A percentile compares a stretch with the other conserved stretches of the same genome.
Evolutionary conservation across 2,329 filamentous ascomycete species (phyloP).

Genomic region (Juglanconis sp.): DNA sequence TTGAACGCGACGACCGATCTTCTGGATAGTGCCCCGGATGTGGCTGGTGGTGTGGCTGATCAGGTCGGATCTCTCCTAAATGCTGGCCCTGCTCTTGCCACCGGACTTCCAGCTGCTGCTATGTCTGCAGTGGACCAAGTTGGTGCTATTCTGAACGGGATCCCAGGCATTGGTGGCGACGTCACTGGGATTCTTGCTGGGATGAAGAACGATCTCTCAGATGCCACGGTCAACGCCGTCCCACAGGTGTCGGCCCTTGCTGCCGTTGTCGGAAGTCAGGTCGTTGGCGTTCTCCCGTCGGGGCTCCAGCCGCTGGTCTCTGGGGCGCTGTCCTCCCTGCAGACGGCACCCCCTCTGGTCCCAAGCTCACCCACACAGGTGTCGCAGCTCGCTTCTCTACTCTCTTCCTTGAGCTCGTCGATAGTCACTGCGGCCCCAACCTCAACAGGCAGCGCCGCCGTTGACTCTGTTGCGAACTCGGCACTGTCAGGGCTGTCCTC

Average conservation of each 20-base stretch:
- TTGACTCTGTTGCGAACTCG: constrained; percentile 7
- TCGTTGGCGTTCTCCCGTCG: constrained; percentile 10
- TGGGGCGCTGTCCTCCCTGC: constrained; percentile 8
- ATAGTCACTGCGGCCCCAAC: background rate
- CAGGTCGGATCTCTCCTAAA: constrained; percentile 15
- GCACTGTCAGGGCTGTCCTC: constrained; percentile 14
- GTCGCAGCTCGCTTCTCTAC: constrained; percentile 8
- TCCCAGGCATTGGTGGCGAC: background rate
- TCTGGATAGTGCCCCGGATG: constrained; percentile 7
- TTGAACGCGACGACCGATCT: constrained; percentile 12
- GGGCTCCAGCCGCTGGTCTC: constrained; percentile 11
- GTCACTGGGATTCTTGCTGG: constrained; percentile 2
- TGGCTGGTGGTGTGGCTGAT: constrained; percentile 14
- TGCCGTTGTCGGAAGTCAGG: constrained; percentile 8
- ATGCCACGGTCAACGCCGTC: constrained; percentile 6
- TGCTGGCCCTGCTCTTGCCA: constrained; percentile 15
- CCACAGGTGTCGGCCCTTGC: constrained; percentile 14
- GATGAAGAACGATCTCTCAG: constrained; percentile 10
- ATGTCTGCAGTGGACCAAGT: constrained; percentile 13
- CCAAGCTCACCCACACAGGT: constrained; percentile 9
- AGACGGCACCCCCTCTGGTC: constrained; percentile 5
- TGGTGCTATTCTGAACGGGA: constrained; percentile 6
- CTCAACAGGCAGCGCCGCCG: background rate
- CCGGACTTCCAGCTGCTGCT: constrained; percentile 16
- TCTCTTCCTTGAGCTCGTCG: constrained; percentile 15